Evolutionary conservation across 495 filamentous ascomycete species (phyloP).

Genomic region (Aspergillus ellipticus): DNA sequence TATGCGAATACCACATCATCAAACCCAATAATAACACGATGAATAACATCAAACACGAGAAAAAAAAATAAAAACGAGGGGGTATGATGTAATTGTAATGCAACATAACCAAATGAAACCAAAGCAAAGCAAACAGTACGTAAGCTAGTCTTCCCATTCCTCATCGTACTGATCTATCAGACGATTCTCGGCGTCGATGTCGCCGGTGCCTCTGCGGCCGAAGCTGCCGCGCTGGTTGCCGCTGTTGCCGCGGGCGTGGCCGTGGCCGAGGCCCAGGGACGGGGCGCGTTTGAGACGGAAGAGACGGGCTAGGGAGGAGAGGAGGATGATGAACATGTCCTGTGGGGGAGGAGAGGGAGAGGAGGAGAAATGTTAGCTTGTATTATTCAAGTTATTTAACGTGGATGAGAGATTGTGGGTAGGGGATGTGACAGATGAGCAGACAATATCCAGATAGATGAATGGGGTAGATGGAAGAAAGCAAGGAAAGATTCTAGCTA

Average conservation of each 20-base stretch:
- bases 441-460: background rate
- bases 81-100: background rate
- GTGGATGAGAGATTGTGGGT: too few relatives aligned
- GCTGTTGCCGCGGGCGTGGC: constrained; percentile 41
- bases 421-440: too few relatives aligned
- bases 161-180: constrained; percentile 96
- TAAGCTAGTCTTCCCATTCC: constrained; percentile 68
- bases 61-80: background rate
- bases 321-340: constrained; percentile 79
- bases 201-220: constrained; percentile 25
- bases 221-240: constrained; percentile 29
- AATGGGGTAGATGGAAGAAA: too few relatives aligned
- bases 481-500: background rate
- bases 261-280: constrained; percentile 50
- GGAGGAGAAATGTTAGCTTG: background rate
- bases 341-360: constrained; percentile 27
- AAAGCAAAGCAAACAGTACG: background rate
- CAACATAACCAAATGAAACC: background rate
- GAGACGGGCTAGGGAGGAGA: constrained; percentile 69
- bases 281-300: constrained; percentile 45
- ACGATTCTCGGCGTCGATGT: constrained; percentile 81
- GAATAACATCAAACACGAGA: background rate
- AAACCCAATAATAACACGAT: too few relatives aligned
- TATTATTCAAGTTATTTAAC: too few relatives aligned
- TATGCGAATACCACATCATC: too few relatives aligned